Evolutionary conservation across 352 stramenopile genomes (phyloP).

Genomic region (Salisapilia sapeloensis): DNA sequence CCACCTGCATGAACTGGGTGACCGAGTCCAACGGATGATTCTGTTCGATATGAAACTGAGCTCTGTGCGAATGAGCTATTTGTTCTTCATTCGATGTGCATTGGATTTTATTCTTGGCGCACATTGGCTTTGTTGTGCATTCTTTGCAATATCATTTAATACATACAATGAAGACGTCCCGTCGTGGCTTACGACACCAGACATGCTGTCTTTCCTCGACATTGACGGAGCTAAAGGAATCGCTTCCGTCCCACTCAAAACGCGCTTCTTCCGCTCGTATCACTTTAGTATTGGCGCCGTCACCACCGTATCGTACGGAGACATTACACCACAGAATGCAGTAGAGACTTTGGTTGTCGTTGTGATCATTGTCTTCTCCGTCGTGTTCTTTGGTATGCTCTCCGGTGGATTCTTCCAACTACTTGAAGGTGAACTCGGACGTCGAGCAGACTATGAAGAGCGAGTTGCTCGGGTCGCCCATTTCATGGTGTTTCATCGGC

Average conservation of each 20-base stretch:
- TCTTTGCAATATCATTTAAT: constrained; percentile 9
- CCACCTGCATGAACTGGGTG: constrained; percentile 6
- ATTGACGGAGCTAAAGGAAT: constrained; percentile 11
- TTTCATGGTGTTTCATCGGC: constrained; percentile 49
- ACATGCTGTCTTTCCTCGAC: constrained; percentile 30
- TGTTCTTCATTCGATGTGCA: constrained; percentile 6
- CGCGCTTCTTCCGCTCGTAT: constrained; percentile 28
- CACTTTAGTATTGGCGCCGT: constrained; percentile 66
- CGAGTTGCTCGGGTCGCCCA: constrained; percentile 29
- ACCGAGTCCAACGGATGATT: constrained; percentile 5
- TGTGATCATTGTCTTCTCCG: constrained; percentile 42
- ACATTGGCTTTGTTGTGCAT: constrained; percentile 39
- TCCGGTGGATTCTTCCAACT: constrained; percentile 52
- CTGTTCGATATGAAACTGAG: constrained; percentile 7
- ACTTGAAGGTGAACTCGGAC: constrained; percentile 52
- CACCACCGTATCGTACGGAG: constrained; percentile 53
- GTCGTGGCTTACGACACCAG: constrained; percentile 9
- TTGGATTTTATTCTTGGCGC: constrained; percentile 27
- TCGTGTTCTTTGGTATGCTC: constrained; percentile 57
- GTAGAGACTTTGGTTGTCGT: constrained; percentile 30
- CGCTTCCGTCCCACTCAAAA: constrained; percentile 10
- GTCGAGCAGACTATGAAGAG: constrained; percentile 45
- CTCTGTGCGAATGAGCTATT: constrained; percentile 1
- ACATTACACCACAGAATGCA: constrained; percentile 48
- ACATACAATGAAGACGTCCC: constrained; percentile 3